phyloP scores from a whole-genome alignment of 2,329 filamentous ascomycete genomes.

The Rutstroemia sp. region DNA sequence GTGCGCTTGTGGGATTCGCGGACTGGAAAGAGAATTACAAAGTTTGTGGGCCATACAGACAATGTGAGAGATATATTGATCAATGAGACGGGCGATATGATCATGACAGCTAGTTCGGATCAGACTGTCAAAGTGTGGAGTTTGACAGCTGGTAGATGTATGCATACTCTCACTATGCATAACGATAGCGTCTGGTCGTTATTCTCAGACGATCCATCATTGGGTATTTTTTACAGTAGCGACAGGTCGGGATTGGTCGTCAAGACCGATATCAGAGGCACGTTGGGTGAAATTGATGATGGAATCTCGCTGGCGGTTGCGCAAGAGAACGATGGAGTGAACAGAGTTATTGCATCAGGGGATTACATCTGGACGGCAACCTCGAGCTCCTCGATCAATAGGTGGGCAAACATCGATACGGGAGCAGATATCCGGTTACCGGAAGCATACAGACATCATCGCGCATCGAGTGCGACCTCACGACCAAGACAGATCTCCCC shows the following conservation, averaged over 20 bases:
- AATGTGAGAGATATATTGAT: conserved; percentile 88
- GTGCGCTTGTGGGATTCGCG: conserved; percentile 88
- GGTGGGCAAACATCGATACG: conserved; percentile 75
- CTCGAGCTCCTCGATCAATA: conserved; percentile 65
- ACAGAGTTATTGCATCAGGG: conserved; percentile 49
- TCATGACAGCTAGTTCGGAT: conserved; percentile 91
- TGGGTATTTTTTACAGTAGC: conserved; percentile 89
- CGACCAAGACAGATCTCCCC: conserved; percentile 32
- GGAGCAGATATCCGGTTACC: conserved; percentile 61
- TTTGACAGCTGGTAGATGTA: conserved; percentile 86
- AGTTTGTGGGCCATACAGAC: conserved; percentile 94
- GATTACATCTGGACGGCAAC: conserved; percentile 64
- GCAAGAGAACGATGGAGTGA: conserved; percentile 82
- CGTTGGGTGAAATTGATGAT: conserved; percentile 69
- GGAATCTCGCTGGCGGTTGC: conserved; percentile 85
- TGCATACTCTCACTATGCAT: conserved; percentile 98
- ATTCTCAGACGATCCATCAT: conserved; percentile 76
- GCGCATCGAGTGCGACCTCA: conserved; percentile 38
- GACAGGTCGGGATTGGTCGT: conserved; percentile 91
- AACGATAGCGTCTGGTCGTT: conserved; percentile 97
- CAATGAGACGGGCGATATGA: conserved; percentile 79
- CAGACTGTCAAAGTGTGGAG: conserved; percentile 99
- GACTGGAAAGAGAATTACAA: conserved; percentile 84
- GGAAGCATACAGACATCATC: conserved; percentile 43
- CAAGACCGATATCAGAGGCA: conserved; percentile 82